These are phyloP conservation scores for Radiomyces spectabilis DNA, from an alignment of 192 early-diverging fungal species.

Conservation along the genomic window DNA sequence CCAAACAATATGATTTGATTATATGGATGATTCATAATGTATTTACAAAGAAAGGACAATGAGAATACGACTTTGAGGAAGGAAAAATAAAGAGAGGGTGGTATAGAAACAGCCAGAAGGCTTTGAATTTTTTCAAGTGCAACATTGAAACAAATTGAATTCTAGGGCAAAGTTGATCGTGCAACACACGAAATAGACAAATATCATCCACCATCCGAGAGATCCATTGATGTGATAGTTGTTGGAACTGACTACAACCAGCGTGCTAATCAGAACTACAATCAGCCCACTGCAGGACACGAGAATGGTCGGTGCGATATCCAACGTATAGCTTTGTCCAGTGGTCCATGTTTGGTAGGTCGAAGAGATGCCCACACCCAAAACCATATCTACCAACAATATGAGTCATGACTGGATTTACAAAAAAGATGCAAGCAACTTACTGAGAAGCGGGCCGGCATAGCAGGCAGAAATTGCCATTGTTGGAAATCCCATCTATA, in stretches of 20 bases:
- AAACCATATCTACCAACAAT: slow-evolving; percentile 51
- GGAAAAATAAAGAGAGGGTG: too few species aligned
- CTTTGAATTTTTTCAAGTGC: too few species aligned
- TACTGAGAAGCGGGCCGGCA: slow-evolving; percentile 85
- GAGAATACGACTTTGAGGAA: too few species aligned
- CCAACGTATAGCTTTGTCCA: slow-evolving; percentile 39
- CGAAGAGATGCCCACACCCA: slow-evolving; percentile 76
- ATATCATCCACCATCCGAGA: slow-evolving; percentile 50
- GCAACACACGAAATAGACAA: slow-evolving; percentile 50
- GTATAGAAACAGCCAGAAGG: too few species aligned
- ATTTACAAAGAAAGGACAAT: too few species aligned
- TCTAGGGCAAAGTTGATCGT: slow-evolving; percentile 52
- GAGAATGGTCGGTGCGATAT: slow-evolving; percentile 58
- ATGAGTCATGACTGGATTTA: not conserved
- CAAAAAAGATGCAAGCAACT: too few species aligned
- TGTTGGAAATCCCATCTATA: slow-evolving; percentile 79
- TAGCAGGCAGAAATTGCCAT: slow-evolving; percentile 96
- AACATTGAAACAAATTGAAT: slow-evolving; percentile 5
- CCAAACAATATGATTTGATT: slow-evolving; percentile 19
- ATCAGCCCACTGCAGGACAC: slow-evolving; percentile 60
- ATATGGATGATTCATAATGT: slow-evolving; percentile 4
- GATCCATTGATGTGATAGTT: slow-evolving; percentile 51
- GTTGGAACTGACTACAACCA: slow-evolving; percentile 48
- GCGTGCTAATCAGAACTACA: slow-evolving; percentile 42
- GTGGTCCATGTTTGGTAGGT: slow-evolving; percentile 44